phyloP scores from a whole-genome alignment of 2,329 filamentous ascomycete species.

The Alternaria viburni region DNA sequence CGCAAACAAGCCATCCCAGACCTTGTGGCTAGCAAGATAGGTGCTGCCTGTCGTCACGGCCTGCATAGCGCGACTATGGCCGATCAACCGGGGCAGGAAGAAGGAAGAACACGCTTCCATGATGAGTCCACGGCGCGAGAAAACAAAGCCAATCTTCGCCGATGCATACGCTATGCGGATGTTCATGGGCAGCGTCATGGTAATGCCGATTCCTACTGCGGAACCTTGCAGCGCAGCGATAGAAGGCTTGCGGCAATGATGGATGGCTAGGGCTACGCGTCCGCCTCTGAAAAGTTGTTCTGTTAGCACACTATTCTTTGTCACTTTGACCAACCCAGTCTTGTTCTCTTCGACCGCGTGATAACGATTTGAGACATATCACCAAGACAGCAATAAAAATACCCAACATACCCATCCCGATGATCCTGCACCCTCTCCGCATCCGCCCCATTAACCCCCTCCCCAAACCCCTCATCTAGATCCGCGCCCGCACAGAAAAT shows the following conservation, averaged over 20 bases:
- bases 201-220: conserved; percentile 65
- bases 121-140: conserved; percentile 70
- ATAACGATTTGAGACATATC: neutral
- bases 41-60: conserved; percentile 71
- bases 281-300: conserved; percentile 45
- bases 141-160: conserved; percentile 77
- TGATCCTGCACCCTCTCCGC: conserved; percentile 57
- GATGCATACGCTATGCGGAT: conserved; percentile 61
- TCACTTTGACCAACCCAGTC: neutral
- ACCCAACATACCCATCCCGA: conserved; percentile 56
- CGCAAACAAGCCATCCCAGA: conserved; percentile 68
- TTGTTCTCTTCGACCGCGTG: neutral
- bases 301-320: neutral
- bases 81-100: conserved; percentile 74
- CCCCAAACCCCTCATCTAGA: conserved; percentile 59
- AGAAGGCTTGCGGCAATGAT: conserved; percentile 63
- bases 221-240: conserved; percentile 63
- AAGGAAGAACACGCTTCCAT: conserved; percentile 76
- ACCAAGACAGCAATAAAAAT: neutral
- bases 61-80: conserved; percentile 67
- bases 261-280: conserved; percentile 59
- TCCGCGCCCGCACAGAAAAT: conserved; percentile 65
- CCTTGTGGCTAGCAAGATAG: conserved; percentile 57
- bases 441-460: conserved; percentile 47
- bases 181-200: conserved; percentile 63